Base-by-base conservation (phyloP, 164 flowering plant genomes). In the Piper longum region DNA sequence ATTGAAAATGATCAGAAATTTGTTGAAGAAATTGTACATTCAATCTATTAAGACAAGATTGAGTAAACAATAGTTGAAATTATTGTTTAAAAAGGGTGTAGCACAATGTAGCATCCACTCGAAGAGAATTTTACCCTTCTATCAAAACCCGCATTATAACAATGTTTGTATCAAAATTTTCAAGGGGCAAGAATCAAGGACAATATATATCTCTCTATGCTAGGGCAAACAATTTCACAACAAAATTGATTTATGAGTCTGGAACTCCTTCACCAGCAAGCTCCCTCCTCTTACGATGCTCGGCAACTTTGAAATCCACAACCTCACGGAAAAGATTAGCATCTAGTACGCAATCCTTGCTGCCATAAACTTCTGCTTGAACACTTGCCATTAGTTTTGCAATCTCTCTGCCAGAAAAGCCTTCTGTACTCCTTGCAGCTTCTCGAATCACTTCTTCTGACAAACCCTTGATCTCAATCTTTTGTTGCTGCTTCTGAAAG, bases 371-470 rank as follows among this genome's bases (percentile, higher is more conserved):
- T 56, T 96, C 91, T 17, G 99, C 99, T 72, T 90, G 97, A 67
- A 93, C 93, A 44, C 97, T 75, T 0, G 97, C 99, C 97, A 90
- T 87, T 61, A 93, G 67, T 68, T 93, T 93, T 7, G 99, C 99
- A 19, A 90, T 90, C 77, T 93, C 99, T 59, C 99, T 85, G 5
- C 99, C 97, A 0, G 99, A 93, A 70, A 93, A 93, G 16, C 96
- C 99, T 2, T 83, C 91, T 0, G 86, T 87, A 75, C 82, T 88
- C 5, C 80, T 81, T 5, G 99, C 97, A 45, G 95, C 95, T 75
- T 93, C 99, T 65, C 69, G 73, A 36, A 93, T 26, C 26, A 88
- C 65, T 45, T 85, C 97, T 57, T 93, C 97, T 0, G 78, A 79
- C 66, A 90, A 9, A 11, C 91, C 96, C 70, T 79, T 80, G 40